These are phyloP conservation scores for Neolentinus lepideus DNA, from an alignment of 1,284 basidiomycete genomes.

Conservation along the genomic window DNA sequence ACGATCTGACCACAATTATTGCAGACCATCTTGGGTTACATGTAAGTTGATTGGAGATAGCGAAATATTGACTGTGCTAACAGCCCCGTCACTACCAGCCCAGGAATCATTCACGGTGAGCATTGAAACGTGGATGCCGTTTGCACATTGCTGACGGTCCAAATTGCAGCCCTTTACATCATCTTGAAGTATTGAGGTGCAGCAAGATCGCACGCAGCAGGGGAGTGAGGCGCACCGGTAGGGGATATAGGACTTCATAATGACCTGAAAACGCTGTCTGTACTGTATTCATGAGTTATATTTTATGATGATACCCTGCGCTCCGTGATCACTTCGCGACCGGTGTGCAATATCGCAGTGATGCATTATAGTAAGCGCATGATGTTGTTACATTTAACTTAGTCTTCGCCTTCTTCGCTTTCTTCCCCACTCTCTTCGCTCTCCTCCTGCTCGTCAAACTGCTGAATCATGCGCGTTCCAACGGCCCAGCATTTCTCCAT, in stretches of 20 bases:
- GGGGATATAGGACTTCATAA: not conserved
- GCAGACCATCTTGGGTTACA: slow-evolving; percentile 60
- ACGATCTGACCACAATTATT: not conserved
- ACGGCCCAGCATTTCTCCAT: slow-evolving; percentile 63
- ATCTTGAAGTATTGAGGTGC: slow-evolving; percentile 49
- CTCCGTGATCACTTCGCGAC: not conserved
- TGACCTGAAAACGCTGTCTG: not conserved
- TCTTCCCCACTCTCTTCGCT: slow-evolving; percentile 29
- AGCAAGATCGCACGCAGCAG: not conserved
- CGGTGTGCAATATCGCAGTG: not conserved
- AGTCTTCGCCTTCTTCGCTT: slow-evolving; percentile 10
- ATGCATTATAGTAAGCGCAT: no score
- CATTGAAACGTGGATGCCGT: slow-evolving; percentile 4
- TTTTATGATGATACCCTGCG: not conserved
- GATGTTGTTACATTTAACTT: not conserved
- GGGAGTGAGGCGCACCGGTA: no score
- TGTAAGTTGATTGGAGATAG: slow-evolving; percentile 28
- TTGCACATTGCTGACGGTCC: slow-evolving; percentile 7
- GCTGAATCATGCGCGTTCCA: slow-evolving; percentile 67
- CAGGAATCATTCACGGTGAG: slow-evolving; percentile 69
- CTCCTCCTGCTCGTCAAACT: slow-evolving; percentile 70
- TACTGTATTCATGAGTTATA: not conserved
- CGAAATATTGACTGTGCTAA: slow-evolving; percentile 12
- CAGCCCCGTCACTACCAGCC: slow-evolving; percentile 23
- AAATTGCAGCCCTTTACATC: slow-evolving; percentile 56